Evolutionary conservation across 257 asterid genomes (phyloP).

Genomic region (Phtheirospermum japonicum): DNA sequence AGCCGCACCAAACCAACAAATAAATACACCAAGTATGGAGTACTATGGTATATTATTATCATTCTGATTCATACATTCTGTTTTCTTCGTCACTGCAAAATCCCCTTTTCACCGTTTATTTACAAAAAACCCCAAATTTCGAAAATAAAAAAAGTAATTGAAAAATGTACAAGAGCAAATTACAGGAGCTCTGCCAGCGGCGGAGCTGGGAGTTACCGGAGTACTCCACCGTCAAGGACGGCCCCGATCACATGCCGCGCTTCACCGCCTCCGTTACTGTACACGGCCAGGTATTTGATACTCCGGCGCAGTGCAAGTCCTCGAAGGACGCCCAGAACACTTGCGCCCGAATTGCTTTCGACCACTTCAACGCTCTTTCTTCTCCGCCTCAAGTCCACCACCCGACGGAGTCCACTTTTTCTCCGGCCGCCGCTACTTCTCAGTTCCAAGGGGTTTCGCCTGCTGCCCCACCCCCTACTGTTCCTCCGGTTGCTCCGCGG

Average conservation of each 20-base stretch:
- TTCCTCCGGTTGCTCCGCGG: background rate
- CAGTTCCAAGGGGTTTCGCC: background rate
- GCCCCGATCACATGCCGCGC: constrained; percentile 62
- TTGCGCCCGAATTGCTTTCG: constrained; percentile 50
- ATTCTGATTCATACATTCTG: too few species aligned
- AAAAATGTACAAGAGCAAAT: constrained; percentile 53
- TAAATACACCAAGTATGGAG: too few species aligned
- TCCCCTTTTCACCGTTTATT: too few species aligned
- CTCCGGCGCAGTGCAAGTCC: constrained; percentile 43
- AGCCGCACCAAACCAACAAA: too few species aligned
- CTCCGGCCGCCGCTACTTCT: background rate
- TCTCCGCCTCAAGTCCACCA: too few species aligned
- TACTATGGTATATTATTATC: too few species aligned
- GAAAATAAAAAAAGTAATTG: too few species aligned
- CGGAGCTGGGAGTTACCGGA: constrained; percentile 52
- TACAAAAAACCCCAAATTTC: too few species aligned
- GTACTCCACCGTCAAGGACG: constrained; percentile 42
- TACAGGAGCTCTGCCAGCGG: constrained; percentile 68
- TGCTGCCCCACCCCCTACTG: background rate
- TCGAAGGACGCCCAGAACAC: constrained; percentile 62
- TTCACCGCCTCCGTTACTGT: constrained; percentile 50
- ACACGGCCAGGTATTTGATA: constrained; percentile 37
- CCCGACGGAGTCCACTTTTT: too few species aligned
- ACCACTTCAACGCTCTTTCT: constrained; percentile 25
- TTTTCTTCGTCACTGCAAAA: too few species aligned